A percentile compares a stretch with the other conserved stretches of the same genome.
Evolutionary conservation across 2,329 filamentous ascomycete species (phyloP).

Genomic region (Colletotrichum tofieldiae): DNA sequence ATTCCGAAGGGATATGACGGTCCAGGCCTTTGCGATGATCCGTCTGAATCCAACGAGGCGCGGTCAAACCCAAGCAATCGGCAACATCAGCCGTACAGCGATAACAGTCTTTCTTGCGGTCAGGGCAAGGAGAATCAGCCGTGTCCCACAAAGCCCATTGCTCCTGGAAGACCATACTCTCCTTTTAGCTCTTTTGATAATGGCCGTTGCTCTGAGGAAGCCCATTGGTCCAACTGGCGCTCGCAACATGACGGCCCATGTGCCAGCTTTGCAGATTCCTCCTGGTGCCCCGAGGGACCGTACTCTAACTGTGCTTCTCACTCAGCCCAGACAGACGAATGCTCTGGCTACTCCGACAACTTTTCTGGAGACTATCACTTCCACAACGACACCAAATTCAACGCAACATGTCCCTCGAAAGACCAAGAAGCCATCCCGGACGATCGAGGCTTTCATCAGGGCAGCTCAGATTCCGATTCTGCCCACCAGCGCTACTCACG

Average conservation of each 20-base stretch:
- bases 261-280: neutral
- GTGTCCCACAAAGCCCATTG: neutral
- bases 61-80: constrained; percentile 8
- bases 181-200: neutral
- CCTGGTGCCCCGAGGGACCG: neutral
- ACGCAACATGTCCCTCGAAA: neutral
- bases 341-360: neutral
- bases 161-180: neutral
- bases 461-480: neutral
- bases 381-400: neutral
- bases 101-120: neutral
- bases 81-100: neutral
- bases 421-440: neutral
- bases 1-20: neutral
- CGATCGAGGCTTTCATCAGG: neutral
- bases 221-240: neutral
- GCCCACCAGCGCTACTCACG: neutral
- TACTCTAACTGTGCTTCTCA: neutral
- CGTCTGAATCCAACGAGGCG: neutral
- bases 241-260: neutral
- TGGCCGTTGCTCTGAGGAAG: neutral
- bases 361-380: neutral
- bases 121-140: constrained; percentile 36
- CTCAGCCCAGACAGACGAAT: neutral
- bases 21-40: neutral